Evolutionary conservation across 2,329 filamentous ascomycete genomes (phyloP), one percentile per base, ranked within the genome.

Genomic region (Fusarium sublunatum): DNA sequence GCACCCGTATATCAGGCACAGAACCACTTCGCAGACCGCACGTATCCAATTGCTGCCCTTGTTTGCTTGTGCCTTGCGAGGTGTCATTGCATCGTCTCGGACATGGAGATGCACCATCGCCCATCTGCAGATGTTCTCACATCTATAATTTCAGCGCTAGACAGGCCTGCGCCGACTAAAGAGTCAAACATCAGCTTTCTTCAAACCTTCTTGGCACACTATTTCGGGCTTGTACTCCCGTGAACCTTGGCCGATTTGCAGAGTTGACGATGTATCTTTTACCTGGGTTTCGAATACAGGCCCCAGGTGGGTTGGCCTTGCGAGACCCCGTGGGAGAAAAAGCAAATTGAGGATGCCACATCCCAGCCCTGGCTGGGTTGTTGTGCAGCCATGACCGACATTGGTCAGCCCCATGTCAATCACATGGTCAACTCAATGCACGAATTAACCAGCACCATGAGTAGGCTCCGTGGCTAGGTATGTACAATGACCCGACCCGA

Each of bases 401-500:
- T 61, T 66, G 59, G 53, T 45, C 56, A 61, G 62, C 62, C 53
- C 63, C 68, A 70, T 64, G 55, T 69, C 51, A 69, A 61, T 70
- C 68, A 70, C 68, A 70, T 70, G 68, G 58, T 22, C 68, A 48
- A 61, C 65, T 64, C 40, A 53, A 67, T 64, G 59, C 64, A 66
- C 59, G 59, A 50, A 51, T 60, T 64, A 49, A 64, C 47, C 46
- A 44, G 53, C 58, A 50, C 29, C 50, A 56, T 64, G 58, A 59
- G 39, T 67, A 57, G 66, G 53, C 68, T 65, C 67, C 54, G 56
- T 68, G 65, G 61, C 36, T 47, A 70, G 70, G 45, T 60, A 57
- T 19, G 19, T 19, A 62, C 55, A 60, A 65, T 69, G 54, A 58
- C 39, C 43, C 55, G 55, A 53, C 46, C 51, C 55, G 51, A 57